phyloP scores from a whole-genome alignment of 139 green algal genomes.

The Tetratostichococcus sp. region DNA sequence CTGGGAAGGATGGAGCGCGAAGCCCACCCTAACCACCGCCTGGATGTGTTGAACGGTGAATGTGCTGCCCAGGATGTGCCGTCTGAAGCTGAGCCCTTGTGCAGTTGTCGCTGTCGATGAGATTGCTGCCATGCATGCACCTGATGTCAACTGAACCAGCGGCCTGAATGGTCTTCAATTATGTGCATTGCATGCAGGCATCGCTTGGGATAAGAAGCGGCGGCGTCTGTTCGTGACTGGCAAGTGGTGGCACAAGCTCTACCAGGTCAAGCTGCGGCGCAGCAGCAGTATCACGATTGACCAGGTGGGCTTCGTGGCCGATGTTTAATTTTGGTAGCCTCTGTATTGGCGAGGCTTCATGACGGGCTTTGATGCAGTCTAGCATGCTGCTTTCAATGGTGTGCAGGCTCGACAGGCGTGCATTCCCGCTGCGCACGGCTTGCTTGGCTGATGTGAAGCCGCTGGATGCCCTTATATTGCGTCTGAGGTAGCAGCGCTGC shows the following conservation, averaged over 20 bases:
- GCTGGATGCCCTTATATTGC: no score
- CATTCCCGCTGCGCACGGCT: neutral
- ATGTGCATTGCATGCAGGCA: slow-evolving; percentile 54
- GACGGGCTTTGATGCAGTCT: no score
- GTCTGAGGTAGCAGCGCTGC: no score
- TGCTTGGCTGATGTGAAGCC: no score
- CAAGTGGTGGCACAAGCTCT: slow-evolving; percentile 73
- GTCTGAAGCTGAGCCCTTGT: neutral
- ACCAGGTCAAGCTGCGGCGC: slow-evolving; percentile 39
- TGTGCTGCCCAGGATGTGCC: no score
- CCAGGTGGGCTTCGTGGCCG: no score
- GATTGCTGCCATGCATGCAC: no score
- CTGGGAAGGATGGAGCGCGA: slow-evolving; percentile 35
- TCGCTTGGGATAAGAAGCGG: slow-evolving; percentile 67
- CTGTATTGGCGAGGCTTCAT: no score
- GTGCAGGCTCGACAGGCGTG: neutral
- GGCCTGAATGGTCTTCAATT: no score
- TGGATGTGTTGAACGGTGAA: slow-evolving; percentile 85
- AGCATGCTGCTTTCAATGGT: no score
- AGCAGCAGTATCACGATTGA: neutral
- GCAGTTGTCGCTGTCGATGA: neutral
- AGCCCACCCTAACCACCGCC: slow-evolving; percentile 20
- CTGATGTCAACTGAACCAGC: no score
- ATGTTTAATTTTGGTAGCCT: no score
- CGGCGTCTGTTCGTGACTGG: slow-evolving; percentile 80